Conservation (phyloP, 2,329 filamentous ascomycete genomes). For the Neofusicoccum cordaticola region DNA sequence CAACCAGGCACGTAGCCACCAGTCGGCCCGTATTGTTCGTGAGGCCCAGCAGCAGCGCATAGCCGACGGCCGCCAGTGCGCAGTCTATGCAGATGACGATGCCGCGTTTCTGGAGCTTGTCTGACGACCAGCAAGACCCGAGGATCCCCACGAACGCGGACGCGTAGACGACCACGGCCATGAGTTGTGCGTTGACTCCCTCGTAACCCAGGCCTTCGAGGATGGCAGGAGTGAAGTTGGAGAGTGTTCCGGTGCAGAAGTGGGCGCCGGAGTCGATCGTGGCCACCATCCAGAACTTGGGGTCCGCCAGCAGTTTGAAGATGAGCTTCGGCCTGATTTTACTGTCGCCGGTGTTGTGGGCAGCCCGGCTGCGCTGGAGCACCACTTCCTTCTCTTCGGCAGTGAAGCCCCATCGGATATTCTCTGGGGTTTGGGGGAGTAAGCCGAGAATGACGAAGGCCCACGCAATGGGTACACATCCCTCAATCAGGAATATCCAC, state of each 20-base stretch:
- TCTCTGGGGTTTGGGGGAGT: background rate
- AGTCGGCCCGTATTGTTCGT: constrained; percentile 15
- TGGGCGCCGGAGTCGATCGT: constrained; percentile 14
- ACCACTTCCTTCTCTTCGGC: background rate
- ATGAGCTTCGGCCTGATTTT: background rate
- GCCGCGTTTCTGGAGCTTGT: constrained; percentile 15
- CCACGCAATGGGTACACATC: background rate
- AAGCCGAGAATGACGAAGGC: background rate
- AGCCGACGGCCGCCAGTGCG: background rate
- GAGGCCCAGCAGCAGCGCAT: constrained; percentile 15
- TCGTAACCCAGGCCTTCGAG: constrained; percentile 18
- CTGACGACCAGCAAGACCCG: constrained; percentile 16
- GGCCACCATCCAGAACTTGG: constrained; percentile 20
- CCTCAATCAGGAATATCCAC: background rate
- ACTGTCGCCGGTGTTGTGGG: background rate
- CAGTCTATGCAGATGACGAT: background rate
- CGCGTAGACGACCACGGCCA: constrained; percentile 20
- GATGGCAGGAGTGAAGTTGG: constrained; percentile 20
- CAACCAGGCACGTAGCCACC: constrained; percentile 17
- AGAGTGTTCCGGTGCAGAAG: constrained; percentile 16
- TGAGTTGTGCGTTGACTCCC: constrained; percentile 18
- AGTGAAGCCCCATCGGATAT: background rate
- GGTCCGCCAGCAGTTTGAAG: constrained; percentile 1
- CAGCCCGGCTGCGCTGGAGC: background rate
- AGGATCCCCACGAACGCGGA: constrained; percentile 15